Evolutionary conservation across 2,329 filamentous ascomycete species (phyloP), one percentile per base, ranked within the genome.

Genomic region (Fusarium dlaminii): DNA sequence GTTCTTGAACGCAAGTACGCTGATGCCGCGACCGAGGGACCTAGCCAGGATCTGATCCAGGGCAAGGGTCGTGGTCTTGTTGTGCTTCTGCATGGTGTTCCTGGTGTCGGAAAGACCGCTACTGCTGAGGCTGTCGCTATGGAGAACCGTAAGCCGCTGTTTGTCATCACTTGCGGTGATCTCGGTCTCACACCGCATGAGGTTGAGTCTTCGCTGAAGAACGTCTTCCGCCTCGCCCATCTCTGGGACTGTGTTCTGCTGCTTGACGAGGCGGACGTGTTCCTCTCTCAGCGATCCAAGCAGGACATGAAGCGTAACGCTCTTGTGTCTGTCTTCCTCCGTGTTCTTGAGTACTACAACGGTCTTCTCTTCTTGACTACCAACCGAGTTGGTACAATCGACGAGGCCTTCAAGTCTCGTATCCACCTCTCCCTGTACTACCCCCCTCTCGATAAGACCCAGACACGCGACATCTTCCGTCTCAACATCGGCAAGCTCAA

Each of bases 311-410:
- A 78, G 58, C 73, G 80, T 1, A 84, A 84, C 22, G 81, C 80
- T 10, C 77, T 84, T 1, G 83, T 84, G 0, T 83, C 82, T 0
- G 85, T 86, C 4, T 87, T 87, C 73, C 79, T 87, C 8, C 81
- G 84, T 8, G 80, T 85, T 0, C 79, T 87, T 0, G 86, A 87
- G 74, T 87, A 87, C 77, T 87, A 86, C 70, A 79, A 80, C 6
- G 86, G 86, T 27, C 81, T 87, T 9, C 74, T 87, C 12, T 86
- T 86, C 77, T 79, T 88, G 8, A 89, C 87, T 0, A 88, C 86
- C 14, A 89, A 88, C 78, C 82, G 86, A 7, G 83, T 86, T 11
- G 84, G 85, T 22, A 80, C 80, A 4, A 82, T 88, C 8, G 87
- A 88, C 57, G 85, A 86, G 63, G 87, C 87, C 1, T 86, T 87